Conservation (phyloP, 371 early-diverging fungal genomes). For the Umbelopsis sp. region DNA sequence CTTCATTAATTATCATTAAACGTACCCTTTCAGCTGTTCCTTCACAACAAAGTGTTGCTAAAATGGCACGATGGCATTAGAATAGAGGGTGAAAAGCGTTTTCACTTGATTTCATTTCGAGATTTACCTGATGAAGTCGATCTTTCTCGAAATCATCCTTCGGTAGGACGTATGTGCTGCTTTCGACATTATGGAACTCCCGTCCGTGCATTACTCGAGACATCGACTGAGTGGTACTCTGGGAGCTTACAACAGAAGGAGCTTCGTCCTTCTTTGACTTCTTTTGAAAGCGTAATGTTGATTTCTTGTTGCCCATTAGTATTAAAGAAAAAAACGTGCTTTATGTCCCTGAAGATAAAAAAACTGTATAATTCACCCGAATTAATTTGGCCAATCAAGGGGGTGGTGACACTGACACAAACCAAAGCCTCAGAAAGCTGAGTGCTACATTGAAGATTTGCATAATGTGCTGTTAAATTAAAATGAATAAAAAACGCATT, state of each 20-base stretch:
- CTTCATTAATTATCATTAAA: background rate
- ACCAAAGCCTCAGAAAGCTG: too few species aligned
- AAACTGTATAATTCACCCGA: background rate
- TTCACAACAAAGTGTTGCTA: constrained; percentile 47
- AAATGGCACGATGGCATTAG: background rate
- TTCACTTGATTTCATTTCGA: background rate
- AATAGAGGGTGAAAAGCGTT: background rate
- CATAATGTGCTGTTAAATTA: too few species aligned
- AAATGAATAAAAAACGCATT: too few species aligned
- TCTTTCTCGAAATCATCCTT: constrained; percentile 55
- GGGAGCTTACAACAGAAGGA: background rate
- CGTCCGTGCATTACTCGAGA: constrained; percentile 40
- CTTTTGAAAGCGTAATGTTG: background rate
- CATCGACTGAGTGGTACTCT: background rate
- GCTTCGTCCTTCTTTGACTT: background rate
- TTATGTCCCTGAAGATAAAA: background rate
- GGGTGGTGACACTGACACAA: too few species aligned
- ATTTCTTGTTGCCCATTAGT: constrained; percentile 5
- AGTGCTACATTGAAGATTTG: too few species aligned
- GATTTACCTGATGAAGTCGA: constrained; percentile 46
- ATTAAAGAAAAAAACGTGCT: background rate
- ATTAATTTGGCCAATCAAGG: background rate
- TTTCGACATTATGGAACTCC: constrained; percentile 41
- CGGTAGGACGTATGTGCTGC: constrained; percentile 43
- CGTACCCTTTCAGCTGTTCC: constrained; percentile 30